A percentile compares a stretch with the other conserved stretches of the same genome.
Evolutionary conservation across 495 filamentous ascomycete species (phyloP).

Genomic region (Hypoxylon crocopeplum): DNA sequence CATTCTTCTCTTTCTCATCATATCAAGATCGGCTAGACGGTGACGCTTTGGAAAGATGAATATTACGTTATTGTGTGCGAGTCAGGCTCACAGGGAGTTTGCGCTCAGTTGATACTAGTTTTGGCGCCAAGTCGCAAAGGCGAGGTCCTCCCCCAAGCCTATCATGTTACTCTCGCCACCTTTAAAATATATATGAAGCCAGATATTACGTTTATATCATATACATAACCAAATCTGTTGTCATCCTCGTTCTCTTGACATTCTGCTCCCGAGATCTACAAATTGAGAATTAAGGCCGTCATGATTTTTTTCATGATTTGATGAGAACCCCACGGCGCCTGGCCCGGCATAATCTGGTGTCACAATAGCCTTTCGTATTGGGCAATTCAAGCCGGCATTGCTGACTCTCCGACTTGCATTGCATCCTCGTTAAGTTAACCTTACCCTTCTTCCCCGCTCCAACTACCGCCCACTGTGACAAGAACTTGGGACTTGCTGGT

Average conservation of each 20-base stretch:
- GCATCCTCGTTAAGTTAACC: constrained; percentile 18
- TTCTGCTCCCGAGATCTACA: not conserved
- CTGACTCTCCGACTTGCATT: constrained; percentile 25
- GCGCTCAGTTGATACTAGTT: constrained; percentile 23
- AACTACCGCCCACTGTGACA: constrained; percentile 6
- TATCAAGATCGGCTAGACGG: constrained; percentile 23
- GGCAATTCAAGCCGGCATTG: constrained; percentile 15
- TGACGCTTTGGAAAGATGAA: constrained; percentile 7
- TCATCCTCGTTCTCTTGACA: not conserved
- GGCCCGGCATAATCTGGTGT: constrained; percentile 14
- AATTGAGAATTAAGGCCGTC: not conserved
- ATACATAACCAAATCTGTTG: constrained; percentile 4
- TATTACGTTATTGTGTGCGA: constrained; percentile 25
- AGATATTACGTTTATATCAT: constrained; percentile 26
- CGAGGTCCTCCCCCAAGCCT: constrained; percentile 15
- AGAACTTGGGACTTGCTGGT: not conserved
- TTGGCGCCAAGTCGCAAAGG: constrained; percentile 11
- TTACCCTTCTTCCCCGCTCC: constrained; percentile 20
- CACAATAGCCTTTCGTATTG: constrained; percentile 7
- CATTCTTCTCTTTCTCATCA: constrained; percentile 14
- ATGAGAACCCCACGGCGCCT: not conserved
- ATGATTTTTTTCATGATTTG: too few relatives aligned
- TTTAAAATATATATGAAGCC: constrained; percentile 1
- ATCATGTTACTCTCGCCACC: constrained; percentile 21
- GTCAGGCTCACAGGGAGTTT: constrained; percentile 9